phyloP scores from a whole-genome alignment of 139 green algal species.

The Picochlorum sp. region DNA sequence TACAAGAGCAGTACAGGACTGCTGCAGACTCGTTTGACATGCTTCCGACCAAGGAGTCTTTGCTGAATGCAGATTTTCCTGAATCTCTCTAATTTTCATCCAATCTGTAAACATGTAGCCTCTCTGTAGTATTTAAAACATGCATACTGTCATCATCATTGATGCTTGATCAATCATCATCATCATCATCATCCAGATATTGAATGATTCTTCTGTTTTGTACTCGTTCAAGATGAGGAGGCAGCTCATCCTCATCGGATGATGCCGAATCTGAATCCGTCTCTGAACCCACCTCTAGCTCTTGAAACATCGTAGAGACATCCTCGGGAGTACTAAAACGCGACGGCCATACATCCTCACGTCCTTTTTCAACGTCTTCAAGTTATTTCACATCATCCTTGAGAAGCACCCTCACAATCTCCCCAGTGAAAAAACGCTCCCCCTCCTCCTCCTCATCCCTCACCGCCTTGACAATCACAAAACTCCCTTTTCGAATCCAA shows the following conservation, averaged over 20 bases:
- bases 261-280: background rate
- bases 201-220: constrained; percentile 20
- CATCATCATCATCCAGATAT: background rate
- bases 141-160: too few relatives aligned
- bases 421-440: constrained; percentile 40
- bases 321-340: constrained; percentile 5
- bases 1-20: background rate
- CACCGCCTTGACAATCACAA: constrained; percentile 39
- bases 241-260: constrained; percentile 12
- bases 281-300: too few relatives aligned
- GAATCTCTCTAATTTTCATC: constrained; percentile 2
- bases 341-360: constrained; percentile 32
- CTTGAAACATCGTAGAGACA: too few relatives aligned
- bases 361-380: constrained; percentile 29
- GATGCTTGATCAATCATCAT: too few relatives aligned
- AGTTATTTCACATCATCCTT: constrained; percentile 52
- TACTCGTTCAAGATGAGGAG: constrained; percentile 21
- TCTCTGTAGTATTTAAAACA: too few relatives aligned
- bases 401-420: constrained; percentile 52
- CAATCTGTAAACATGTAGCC: too few relatives aligned
- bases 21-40: constrained; percentile 4
- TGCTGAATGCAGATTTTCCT: background rate
- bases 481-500: constrained; percentile 62
- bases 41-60: background rate
- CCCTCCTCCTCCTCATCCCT: background rate